These are phyloP conservation scores for Trametes polyzona DNA, from an alignment of 1,284 basidiomycete genomes.

Conservation along the genomic window DNA sequence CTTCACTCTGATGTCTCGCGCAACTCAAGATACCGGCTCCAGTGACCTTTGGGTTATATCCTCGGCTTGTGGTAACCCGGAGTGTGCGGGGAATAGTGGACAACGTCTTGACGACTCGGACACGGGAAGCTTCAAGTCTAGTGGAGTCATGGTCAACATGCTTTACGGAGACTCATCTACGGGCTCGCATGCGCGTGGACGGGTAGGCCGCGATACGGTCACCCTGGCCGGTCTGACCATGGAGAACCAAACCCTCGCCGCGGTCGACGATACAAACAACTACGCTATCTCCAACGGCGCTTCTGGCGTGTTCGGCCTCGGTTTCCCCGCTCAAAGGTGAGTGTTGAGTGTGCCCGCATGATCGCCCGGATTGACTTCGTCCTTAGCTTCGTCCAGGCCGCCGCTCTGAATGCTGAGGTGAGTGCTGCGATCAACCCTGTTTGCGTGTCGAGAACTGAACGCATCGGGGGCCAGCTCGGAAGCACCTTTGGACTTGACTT, in stretches of 20 bases:
- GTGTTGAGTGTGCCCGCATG: background rate
- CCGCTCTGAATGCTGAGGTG: conserved; percentile 39
- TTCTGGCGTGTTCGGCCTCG: conserved; percentile 43
- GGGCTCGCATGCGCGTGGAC: conserved; percentile 40
- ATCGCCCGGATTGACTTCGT: background rate
- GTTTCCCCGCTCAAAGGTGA: conserved; percentile 41
- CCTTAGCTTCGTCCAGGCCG: conserved; percentile 44
- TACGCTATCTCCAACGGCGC: conserved; percentile 38
- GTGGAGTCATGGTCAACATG: conserved; percentile 35
- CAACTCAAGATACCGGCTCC: conserved; percentile 30
- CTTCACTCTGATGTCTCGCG: background rate
- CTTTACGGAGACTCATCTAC: conserved; percentile 42
- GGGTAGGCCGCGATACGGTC: conserved; percentile 39
- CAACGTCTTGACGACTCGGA: conserved; percentile 19
- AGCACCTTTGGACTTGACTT: conserved; percentile 39
- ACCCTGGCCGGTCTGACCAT: conserved; percentile 42
- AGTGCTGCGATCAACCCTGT: background rate
- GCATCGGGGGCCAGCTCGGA: background rate
- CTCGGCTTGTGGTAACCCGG: conserved; percentile 23
- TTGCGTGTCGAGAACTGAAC: too few species aligned
- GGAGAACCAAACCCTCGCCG: conserved; percentile 37
- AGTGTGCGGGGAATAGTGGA: conserved; percentile 31
- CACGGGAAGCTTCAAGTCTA: conserved; percentile 19
- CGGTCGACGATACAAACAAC: conserved; percentile 41
- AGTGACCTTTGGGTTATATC: conserved; percentile 22